Percentiles rank a stretch among this genome's conserved stretches.
These are phyloP conservation scores for Marvania coccoides DNA, from an alignment of 139 green algal species.

Conservation along the genomic window DNA sequence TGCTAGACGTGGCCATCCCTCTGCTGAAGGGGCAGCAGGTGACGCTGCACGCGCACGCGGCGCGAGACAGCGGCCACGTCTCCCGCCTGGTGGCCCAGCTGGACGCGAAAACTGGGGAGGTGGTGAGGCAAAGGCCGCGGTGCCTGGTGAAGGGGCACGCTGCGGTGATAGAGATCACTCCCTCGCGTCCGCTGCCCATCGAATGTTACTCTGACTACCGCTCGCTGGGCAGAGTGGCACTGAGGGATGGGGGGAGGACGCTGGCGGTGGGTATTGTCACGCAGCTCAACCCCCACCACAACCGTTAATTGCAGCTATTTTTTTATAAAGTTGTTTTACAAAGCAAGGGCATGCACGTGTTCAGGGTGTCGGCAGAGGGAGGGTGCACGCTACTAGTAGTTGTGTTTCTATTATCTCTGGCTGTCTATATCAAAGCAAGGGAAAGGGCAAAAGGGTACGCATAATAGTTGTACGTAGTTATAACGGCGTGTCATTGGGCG, in stretches of 20 bases:
- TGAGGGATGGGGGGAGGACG: conserved; percentile 75
- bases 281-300: conserved; percentile 6
- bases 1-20: conserved; percentile 72
- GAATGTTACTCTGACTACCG: conserved; percentile 67
- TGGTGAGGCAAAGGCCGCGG: conserved; percentile 47
- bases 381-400: too few species aligned
- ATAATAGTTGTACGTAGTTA: too few species aligned
- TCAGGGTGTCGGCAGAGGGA: too few species aligned
- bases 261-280: conserved; percentile 85
- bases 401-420: too few species aligned
- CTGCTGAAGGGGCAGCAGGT: conserved; percentile 64
- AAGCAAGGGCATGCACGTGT: too few species aligned
- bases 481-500: too few species aligned
- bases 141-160: conserved; percentile 64
- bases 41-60: conserved; percentile 63
- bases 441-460: too few species aligned
- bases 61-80: conserved; percentile 60
- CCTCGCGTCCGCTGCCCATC: conserved; percentile 49
- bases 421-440: too few species aligned
- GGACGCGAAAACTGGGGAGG: conserved; percentile 63
- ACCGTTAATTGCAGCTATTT: neutral
- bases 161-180: conserved; percentile 69
- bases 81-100: conserved; percentile 57
- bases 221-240: conserved; percentile 72
- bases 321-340: too few species aligned